A percentile compares a stretch with the other conserved stretches of the same genome.
Evolutionary conservation across 768 basidiomycete species (phyloP).

Genomic region (Tubosaeta brunneosetosa): DNA sequence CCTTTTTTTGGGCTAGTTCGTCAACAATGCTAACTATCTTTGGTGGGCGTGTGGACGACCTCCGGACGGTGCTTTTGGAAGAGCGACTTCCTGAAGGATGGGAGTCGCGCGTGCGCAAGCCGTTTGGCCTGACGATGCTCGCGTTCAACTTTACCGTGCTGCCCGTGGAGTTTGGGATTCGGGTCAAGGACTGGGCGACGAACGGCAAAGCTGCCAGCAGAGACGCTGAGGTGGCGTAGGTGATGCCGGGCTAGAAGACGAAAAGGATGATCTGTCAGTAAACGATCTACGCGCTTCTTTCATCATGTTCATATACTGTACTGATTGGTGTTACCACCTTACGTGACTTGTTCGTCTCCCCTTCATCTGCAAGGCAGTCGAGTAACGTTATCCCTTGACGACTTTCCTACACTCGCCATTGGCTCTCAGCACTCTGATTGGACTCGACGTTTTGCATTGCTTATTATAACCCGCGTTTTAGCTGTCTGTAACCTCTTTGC

Average conservation of each 20-base stretch:
- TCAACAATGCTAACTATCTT: constrained; percentile 66
- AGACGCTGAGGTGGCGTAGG: background rate
- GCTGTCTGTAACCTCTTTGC: too few species aligned
- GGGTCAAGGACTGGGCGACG: constrained; percentile 19
- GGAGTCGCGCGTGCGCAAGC: constrained; percentile 55
- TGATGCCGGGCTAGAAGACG: background rate
- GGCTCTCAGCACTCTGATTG: too few species aligned
- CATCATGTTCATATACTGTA: background rate
- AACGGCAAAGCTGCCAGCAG: background rate
- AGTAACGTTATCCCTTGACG: too few species aligned
- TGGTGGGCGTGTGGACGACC: constrained; percentile 56
- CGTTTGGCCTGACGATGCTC: constrained; percentile 55
- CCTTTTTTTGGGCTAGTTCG: constrained; percentile 37
- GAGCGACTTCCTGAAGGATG: constrained; percentile 70
- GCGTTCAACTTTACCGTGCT: constrained; percentile 45
- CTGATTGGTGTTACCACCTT: background rate
- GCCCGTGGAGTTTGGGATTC: constrained; percentile 21
- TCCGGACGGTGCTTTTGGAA: constrained; percentile 53
- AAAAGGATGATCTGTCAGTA: background rate
- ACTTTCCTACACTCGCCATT: too few species aligned
- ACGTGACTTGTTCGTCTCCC: too few species aligned
- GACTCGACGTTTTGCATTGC: too few species aligned
- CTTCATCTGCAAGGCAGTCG: too few species aligned
- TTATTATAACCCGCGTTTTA: too few species aligned
- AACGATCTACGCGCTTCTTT: background rate